phyloP scores from a whole-genome alignment of 169 alveolate genomes.

The Pseudocohnilembus persalinus region DNA sequence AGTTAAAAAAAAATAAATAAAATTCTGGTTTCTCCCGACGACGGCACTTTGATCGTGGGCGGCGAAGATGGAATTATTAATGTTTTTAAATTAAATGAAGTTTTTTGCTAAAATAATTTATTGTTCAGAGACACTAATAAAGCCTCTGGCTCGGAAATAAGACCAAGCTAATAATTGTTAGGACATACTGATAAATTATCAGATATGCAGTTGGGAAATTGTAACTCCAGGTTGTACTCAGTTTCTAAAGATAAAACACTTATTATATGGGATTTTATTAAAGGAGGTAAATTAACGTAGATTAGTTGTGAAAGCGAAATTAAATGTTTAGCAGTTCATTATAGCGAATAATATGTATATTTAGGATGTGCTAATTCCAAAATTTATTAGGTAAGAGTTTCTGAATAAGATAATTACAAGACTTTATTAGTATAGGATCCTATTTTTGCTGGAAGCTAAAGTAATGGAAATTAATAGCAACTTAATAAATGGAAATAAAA shows the following conservation, averaged over 20 bases:
- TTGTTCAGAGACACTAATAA: constrained; percentile 5
- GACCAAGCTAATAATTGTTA: neutral
- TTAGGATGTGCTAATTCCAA: constrained; percentile 14
- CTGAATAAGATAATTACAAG: neutral
- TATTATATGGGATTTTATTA: constrained; percentile 22
- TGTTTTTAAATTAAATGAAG: neutral
- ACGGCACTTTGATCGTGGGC: constrained; percentile 6
- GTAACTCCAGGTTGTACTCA: constrained; percentile 1
- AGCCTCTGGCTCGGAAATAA: neutral
- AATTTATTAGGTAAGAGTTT: constrained; percentile 3
- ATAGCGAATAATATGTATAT: neutral
- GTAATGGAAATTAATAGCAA: neutral
- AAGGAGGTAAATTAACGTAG: constrained; percentile 7
- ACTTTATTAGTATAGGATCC: neutral
- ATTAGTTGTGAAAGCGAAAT: constrained; percentile 23
- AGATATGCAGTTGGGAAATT: neutral
- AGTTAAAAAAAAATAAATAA: constrained; percentile 7
- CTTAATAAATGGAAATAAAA: neutral
- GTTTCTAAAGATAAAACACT: constrained; percentile 17
- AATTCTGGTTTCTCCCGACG: constrained; percentile 14
- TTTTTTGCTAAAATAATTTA: neutral
- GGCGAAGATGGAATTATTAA: constrained; percentile 21
- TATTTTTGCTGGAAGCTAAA: neutral
- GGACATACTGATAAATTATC: constrained; percentile 23
- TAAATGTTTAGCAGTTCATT: constrained; percentile 4